Evolutionary conservation across 2,329 filamentous ascomycete genomes (phyloP).

Genomic region (Aspergillus melleus): DNA sequence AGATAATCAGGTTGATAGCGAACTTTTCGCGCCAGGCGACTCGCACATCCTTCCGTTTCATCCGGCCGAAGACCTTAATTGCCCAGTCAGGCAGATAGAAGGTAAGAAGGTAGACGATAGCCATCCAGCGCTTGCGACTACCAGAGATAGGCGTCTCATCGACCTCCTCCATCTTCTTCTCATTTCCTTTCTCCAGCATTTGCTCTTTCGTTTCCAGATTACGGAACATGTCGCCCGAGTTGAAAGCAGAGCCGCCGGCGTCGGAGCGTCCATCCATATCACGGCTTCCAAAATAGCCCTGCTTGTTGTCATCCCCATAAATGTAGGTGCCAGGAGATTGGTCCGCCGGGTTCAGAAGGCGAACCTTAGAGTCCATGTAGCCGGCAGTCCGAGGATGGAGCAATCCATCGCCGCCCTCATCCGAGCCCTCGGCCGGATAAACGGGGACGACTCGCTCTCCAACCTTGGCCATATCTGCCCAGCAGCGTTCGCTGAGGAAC

Average conservation of each 20-base stretch:
- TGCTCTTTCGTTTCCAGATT: slow-evolving; percentile 92
- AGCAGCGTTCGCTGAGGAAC: slow-evolving; percentile 93
- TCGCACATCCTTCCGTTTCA: slow-evolving; percentile 89
- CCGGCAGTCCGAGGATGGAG: slow-evolving; percentile 49
- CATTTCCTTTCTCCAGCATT: slow-evolving; percentile 92
- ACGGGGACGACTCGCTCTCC: slow-evolving; percentile 60
- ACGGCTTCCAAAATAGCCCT: slow-evolving; percentile 76
- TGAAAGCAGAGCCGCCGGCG: slow-evolving; percentile 85
- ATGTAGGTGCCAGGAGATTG: slow-evolving; percentile 60
- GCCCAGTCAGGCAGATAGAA: slow-evolving; percentile 84
- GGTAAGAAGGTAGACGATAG: slow-evolving; percentile 78
- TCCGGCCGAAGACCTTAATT: slow-evolving; percentile 74
- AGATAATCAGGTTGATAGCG: slow-evolving; percentile 97
- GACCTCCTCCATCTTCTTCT: slow-evolving; percentile 85
- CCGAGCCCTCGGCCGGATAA: slow-evolving; percentile 59
- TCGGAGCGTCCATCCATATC: slow-evolving; percentile 87
- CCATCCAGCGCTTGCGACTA: slow-evolving; percentile 87
- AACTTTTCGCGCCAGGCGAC: slow-evolving; percentile 96
- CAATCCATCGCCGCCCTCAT: slow-evolving; percentile 61
- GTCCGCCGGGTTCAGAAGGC: slow-evolving; percentile 51
- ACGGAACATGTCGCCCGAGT: slow-evolving; percentile 95
- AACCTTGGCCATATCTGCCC: slow-evolving; percentile 83
- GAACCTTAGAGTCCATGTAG: slow-evolving; percentile 54
- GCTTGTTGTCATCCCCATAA: slow-evolving; percentile 72
- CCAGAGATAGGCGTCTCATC: slow-evolving; percentile 77